Evolutionary conservation across 2,329 filamentous ascomycete species (phyloP), one percentile per base, ranked within the genome.

Genomic region (Mycosphaerella sp.): DNA sequence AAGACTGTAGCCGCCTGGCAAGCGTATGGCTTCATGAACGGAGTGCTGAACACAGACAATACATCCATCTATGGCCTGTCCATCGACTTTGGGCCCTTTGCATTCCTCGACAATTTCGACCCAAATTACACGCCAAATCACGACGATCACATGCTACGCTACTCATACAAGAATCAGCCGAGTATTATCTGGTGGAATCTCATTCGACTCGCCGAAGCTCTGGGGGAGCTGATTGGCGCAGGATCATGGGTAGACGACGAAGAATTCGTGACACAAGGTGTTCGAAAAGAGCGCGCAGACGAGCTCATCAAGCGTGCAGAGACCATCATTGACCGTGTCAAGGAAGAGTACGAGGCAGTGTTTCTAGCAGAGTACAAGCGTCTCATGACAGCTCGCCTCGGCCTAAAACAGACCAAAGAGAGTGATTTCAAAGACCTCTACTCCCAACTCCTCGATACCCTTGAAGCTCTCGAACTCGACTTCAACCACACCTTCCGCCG

Each of bases 161-260:
- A 98, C 70, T 85, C 84, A 61, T 98, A 97, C 76, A 85, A 85
- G 62, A 95, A 95, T 69, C 93, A 98, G 68, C 91, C 93, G 0
- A 91, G 85, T 42, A 87, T 98, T 54, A 93, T 98, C 66, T 98
- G 93, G 93, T 98, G 93, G 93, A 97, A 97, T 66, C 78, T 97
- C 0, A 89, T 96, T 1, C 84, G 93, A 1, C 80, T 98, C 0
- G 93, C 90, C 54, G 93, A 98, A 73, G 82, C 87, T 0, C 69
- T 98, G 0, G 93, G 89, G 17, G 93, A 97, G 71, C 77, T 95
- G 1, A 82, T 98, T 53, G 93, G 92, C 14, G 82, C 86, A 0
- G 92, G 87, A 0, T 72, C 78, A 1, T 74, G 77, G 38, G 84
- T 92, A 32, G 91, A 98, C 65, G 80, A 85, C 9, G 71, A 80